Evolutionary conservation across 768 basidiomycete genomes (phyloP), one percentile per base, ranked within the genome.

Genomic region (Termitomyces sp.): DNA sequence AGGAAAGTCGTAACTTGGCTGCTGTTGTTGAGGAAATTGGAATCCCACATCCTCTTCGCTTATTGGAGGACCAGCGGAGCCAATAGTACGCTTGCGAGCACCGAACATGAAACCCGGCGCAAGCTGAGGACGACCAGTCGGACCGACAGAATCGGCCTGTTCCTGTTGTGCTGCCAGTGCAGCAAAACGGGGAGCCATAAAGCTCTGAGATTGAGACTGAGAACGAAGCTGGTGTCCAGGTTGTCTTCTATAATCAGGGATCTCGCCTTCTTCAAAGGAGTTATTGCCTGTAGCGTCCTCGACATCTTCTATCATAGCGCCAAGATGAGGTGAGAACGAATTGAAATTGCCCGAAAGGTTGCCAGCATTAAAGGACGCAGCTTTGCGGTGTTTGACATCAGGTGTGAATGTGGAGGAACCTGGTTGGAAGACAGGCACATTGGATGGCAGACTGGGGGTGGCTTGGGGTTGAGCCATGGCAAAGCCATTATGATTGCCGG

Each of bases 91-190:
- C 67, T 81, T 85, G 30, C 85, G 76, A 57, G 86, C 84, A 51
- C 93, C 95, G 70, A 95, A 97, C 80, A 88, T 93, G 73, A 97
- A 96, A 51, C 81, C 79, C n/a, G 93, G 93, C 12, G 93, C 92
- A 41, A 95, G 83, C 69, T 95, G 93, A 41, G 93, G 93, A 61
- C 93, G 86, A 47, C 91, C 88, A 31, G 88, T 82, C 16, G 91
- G 84, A 34, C 91, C 87, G 52, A 89, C 66, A 58, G 76, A 46
- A 61, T 89, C 85, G 46, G 76, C 74, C 62, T 82, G 82, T 61
- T 91, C 86, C 69, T 89, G 87, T 65, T 87, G 88, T 37, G 82
- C 85, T 41, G 86, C 90, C 65, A 87, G 79, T 57, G 86, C 91
- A 18, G 87, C 91, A 68, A 96, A 96, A 27, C 95, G 87, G 31